Conservation (phyloP, 306 rosid genomes). For the Fragaria vesca region DNA sequence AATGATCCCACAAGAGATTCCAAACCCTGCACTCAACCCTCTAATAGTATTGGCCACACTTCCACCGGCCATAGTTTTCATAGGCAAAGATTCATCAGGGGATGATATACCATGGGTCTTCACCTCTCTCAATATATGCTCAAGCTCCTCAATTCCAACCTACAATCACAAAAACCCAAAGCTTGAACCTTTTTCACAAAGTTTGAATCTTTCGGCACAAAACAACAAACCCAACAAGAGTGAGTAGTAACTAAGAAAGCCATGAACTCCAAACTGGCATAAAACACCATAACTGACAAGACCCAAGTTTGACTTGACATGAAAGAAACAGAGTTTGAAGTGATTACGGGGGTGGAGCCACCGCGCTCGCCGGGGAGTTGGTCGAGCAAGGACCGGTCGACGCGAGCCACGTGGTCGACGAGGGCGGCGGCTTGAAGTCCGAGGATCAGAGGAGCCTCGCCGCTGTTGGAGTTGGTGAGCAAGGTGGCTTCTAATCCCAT, state of each 20-base stretch:
- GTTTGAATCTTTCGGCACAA: not conserved
- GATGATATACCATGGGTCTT: conserved; percentile 37
- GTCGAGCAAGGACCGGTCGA: conserved; percentile 57
- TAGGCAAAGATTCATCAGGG: conserved; percentile 26
- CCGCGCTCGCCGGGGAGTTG: conserved; percentile 86
- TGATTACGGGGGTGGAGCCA: conserved; percentile 74
- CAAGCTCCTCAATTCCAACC: conserved; percentile 76
- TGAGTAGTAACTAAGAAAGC: not conserved
- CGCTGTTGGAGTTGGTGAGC: conserved; percentile 1
- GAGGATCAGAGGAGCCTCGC: conserved; percentile 50
- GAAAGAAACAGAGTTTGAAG: not conserved
- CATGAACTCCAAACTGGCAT: not conserved
- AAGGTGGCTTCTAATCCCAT: conserved; percentile 45
- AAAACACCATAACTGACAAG: not conserved
- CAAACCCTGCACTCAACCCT: conserved; percentile 72
- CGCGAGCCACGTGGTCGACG: conserved; percentile 69
- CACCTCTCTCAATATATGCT: conserved; percentile 52
- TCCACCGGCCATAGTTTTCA: conserved; percentile 85
- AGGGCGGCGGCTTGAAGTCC: conserved; percentile 89
- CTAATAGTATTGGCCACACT: conserved; percentile 91
- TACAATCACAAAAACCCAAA: conserved; percentile 10
- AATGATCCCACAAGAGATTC: conserved; percentile 70
- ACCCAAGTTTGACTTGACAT: not conserved
- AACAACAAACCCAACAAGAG: not conserved
- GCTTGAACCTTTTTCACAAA: not conserved